Percentiles rank a stretch among this genome's conserved stretches.
Conservation (phyloP, 768 basidiomycete genomes). For the Holtermannia corniformis region DNA sequence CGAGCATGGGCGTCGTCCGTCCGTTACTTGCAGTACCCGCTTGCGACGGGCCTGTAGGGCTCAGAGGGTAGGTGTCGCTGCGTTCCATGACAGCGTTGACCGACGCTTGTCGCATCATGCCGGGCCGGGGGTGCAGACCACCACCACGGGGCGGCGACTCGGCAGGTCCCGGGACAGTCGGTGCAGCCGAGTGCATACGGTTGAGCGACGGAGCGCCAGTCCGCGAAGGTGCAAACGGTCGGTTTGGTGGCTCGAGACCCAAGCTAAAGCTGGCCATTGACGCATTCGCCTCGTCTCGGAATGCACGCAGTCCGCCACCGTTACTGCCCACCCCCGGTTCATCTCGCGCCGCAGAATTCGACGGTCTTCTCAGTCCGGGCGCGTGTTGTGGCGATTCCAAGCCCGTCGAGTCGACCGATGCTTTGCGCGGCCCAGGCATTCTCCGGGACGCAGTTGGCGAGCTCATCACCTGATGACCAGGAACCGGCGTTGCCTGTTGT, state of each 20-base stretch:
- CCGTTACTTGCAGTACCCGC: too few relatives aligned
- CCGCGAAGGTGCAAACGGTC: neutral
- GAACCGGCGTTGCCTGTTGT: neutral
- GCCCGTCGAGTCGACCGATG: neutral
- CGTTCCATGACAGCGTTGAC: conserved; percentile 50
- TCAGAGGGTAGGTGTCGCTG: conserved; percentile 10
- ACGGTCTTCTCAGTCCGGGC: neutral
- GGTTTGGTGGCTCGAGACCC: neutral
- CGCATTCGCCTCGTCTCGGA: neutral
- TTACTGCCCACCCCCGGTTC: neutral
- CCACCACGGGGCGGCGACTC: conserved; percentile 4
- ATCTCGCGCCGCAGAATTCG: neutral
- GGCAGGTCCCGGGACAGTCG: conserved; percentile 5
- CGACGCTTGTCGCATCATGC: conserved; percentile 51
- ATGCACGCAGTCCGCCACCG: neutral
- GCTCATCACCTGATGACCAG: neutral
- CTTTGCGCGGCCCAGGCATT: neutral
- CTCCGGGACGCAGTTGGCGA: neutral
- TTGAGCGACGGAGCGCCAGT: conserved; percentile 10
- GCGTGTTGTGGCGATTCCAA: neutral
- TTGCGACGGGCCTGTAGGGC: too few relatives aligned
- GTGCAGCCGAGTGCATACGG: conserved; percentile 28
- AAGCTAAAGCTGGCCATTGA: neutral
- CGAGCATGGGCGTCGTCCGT: conserved; percentile 5
- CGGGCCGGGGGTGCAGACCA: conserved; percentile 18